Evolutionary conservation across 192 early-diverging fungal genomes (phyloP), one percentile per base, ranked within the genome.

Genomic region (Fimicolochytrium jonesii): DNA sequence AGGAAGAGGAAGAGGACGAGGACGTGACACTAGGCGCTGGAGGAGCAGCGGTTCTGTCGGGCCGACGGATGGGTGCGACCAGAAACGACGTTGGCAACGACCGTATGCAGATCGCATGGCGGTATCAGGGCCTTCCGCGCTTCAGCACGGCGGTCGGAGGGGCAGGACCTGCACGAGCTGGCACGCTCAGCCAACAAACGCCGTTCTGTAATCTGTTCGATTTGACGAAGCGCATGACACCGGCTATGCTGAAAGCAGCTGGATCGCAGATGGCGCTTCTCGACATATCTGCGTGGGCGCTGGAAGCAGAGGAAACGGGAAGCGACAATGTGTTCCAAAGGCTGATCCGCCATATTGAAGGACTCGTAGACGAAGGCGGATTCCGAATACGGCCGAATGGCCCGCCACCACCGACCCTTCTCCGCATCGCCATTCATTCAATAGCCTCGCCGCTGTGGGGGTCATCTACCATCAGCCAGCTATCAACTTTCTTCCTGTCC

Each of bases 101-200:
- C 51, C 68, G 76, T 1, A 82, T 98, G 83, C 84, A 77, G 48
- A 97, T 98, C 53, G 95, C 95, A 0, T 98, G 95, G 95, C 73
- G 95, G 47, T 98, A 98, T 77, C 80, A 93, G 66, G 78, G 82
- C 35, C 51, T 95, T 58, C 91, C 91, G 36, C 75, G 78, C 50
- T 83, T 90, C 68, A 80, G 76, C 28, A 67, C 52, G 35, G 60
- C 53, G 33, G 17, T 33, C 32, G 53, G 29, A n/a, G 48, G 48
- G 3, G 42, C 42, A 32, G 30, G 20, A 18, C n/a, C 23, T 25
- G 43, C 34, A 39, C 13, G 69, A 41, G 29, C 52, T 63, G 23
- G 56, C 58, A 52, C 25, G 53, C 37, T n/a, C 52, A 64, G 3
- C 3, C n/a, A 15, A 11, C n/a, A 47, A 22, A 53, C 68, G 13